A percentile compares a stretch with the other conserved stretches of the same genome.
phyloP scores from a whole-genome alignment of 768 basidiomycete genomes.

The Amanita pseudoporphyria region DNA sequence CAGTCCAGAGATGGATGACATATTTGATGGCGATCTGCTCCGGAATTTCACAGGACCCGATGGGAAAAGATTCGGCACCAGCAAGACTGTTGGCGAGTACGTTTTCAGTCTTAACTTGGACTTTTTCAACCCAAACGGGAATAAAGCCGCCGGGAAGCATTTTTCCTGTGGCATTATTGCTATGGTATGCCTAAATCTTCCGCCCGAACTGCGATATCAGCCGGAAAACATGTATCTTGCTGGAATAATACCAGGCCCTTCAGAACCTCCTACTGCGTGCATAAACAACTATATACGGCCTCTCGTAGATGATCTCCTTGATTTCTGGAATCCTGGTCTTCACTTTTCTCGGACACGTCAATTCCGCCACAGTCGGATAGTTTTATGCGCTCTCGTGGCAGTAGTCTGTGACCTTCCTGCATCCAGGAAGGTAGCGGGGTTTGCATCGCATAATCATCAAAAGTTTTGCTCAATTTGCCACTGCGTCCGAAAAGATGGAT shows the following conservation, averaged over 20 bases:
- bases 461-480: conserved; percentile 23
- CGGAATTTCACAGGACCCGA: conserved; percentile 2
- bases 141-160: conserved; percentile 14
- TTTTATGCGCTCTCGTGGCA: conserved; percentile 7
- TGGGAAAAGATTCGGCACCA: not conserved
- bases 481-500: conserved; percentile 11
- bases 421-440: conserved; percentile 17
- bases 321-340: conserved; percentile 13
- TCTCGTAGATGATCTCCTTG: conserved; percentile 19
- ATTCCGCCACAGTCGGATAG: conserved; percentile 1
- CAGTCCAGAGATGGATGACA: not conserved
- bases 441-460: conserved; percentile 14
- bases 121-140: conserved; percentile 25
- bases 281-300: conserved; percentile 22
- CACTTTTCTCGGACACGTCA: conserved; percentile 13
- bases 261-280: conserved; percentile 16
- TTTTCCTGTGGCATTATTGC: conserved; percentile 23
- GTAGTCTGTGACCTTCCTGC: conserved; percentile 23
- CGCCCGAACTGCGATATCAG: conserved; percentile 19
- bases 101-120: conserved; percentile 21
- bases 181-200: conserved; percentile 24
- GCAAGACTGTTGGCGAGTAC: conserved; percentile 4
- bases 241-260: conserved; percentile 21
- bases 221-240: conserved; percentile 24
- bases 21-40: not conserved